A percentile compares a stretch with the other conserved stretches of the same genome.
phyloP scores from a whole-genome alignment of 306 rosid species.

The Vigna radiata region DNA sequence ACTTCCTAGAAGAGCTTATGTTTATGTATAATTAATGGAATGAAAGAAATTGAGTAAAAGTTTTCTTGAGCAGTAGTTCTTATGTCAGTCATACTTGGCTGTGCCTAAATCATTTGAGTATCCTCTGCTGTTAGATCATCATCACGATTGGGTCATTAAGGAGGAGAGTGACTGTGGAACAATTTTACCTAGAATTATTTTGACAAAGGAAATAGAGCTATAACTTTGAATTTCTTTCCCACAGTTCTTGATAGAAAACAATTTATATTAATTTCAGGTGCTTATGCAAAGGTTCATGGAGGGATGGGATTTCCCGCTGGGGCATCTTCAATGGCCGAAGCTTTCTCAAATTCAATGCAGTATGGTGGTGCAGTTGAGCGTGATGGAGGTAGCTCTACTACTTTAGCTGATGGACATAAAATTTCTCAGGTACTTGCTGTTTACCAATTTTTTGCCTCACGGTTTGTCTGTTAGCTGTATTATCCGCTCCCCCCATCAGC shows the following conservation, averaged over 20 bases:
- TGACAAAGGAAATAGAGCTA: conserved; percentile 7
- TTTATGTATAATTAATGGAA: conserved; percentile 30
- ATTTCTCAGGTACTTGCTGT: conserved; percentile 60
- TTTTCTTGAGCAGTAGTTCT: conserved; percentile 24
- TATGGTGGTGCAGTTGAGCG: conserved; percentile 68
- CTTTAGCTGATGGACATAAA: conserved; percentile 63
- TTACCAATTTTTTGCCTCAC: conserved; percentile 8
- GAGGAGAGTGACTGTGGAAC: conserved; percentile 10
- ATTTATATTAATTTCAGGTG: conserved; percentile 55
- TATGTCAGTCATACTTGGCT: conserved; percentile 29
- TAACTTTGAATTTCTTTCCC: conserved; percentile 28
- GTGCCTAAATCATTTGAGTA: conserved; percentile 20
- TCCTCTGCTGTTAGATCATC: conserved; percentile 25
- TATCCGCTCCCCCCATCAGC: background rate
- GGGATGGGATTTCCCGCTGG: conserved; percentile 57
- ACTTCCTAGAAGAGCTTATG: conserved; percentile 7
- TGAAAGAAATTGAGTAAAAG: conserved; percentile 16
- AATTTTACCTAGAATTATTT: conserved; percentile 22
- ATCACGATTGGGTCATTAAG: background rate
- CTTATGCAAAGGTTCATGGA: conserved; percentile 72
- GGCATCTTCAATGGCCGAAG: conserved; percentile 62
- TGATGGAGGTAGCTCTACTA: conserved; percentile 67
- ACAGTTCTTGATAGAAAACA: conserved; percentile 21
- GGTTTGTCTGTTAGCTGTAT: conserved; percentile 30
- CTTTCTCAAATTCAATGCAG: conserved; percentile 61